Conservation (phyloP, 257 asterid genomes). For the Petunia secreta region DNA sequence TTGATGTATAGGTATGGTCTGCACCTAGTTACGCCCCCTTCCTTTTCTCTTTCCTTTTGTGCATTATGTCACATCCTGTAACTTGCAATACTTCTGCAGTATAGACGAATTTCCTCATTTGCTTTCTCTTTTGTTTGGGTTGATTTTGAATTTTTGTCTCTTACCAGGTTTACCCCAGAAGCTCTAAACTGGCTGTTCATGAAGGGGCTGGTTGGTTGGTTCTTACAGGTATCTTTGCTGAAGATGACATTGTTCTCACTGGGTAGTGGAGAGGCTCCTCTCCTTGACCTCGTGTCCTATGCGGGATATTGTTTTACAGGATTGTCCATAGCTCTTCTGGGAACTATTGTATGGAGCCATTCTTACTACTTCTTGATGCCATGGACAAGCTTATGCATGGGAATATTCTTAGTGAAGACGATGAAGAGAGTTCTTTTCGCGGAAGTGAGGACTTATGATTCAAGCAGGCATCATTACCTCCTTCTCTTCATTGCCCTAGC, state of each 20-base stretch:
- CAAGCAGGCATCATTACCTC: constrained; percentile 46
- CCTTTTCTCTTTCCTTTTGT: not conserved
- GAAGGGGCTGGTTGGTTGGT: constrained; percentile 51
- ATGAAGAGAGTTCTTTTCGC: constrained; percentile 44
- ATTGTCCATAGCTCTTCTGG: constrained; percentile 38
- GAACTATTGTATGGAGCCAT: constrained; percentile 38
- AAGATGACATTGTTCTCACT: constrained; percentile 40
- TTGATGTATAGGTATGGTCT: not conserved
- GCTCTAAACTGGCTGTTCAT: constrained; percentile 49
- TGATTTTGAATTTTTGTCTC: not conserved
- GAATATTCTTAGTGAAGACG: constrained; percentile 44
- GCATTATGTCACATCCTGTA: not conserved
- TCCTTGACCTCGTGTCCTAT: constrained; percentile 44
- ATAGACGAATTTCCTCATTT: not conserved
- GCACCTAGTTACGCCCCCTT: not conserved
- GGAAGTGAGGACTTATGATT: constrained; percentile 38
- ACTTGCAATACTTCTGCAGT: not conserved
- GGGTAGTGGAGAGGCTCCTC: constrained; percentile 45
- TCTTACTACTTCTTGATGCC: constrained; percentile 42
- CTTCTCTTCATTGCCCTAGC: constrained; percentile 46
- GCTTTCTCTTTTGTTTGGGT: not conserved
- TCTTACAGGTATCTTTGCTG: constrained; percentile 42
- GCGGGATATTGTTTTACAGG: constrained; percentile 43
- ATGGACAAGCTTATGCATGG: constrained; percentile 44
- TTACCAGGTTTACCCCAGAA: constrained; percentile 48